Base-by-base conservation (phyloP, 2,329 filamentous ascomycete genomes). In the Periglandula ipomoeae region DNA sequence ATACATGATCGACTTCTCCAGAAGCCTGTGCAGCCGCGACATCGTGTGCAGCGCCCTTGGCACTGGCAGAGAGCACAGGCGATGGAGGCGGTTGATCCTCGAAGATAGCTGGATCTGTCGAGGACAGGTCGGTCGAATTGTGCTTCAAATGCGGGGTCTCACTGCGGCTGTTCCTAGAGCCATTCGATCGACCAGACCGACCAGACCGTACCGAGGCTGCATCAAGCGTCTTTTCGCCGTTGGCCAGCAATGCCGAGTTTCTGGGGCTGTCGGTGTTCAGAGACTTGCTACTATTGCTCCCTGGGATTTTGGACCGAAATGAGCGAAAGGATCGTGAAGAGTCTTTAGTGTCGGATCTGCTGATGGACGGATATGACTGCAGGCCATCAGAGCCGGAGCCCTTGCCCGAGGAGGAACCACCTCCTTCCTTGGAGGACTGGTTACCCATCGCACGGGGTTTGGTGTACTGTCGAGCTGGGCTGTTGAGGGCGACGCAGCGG, bases 1-100 rank as follows among this genome's bases (percentile, higher is more conserved):
- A 97, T 19, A 98, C 89, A 57, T 90, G 83, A 60, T 95, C 93
- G 38, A 98, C 89, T 66, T 98, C 93, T 49, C 91, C 90, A 44
- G 82, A 86, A 47, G 85, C 81, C 66, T 94, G 87, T 39, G 89
- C 90, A 42, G 85, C 85, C 61, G 78, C 79, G 39, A 95, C 81
- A 65, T 90, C 84, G 60, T 88, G 84, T 56, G 87, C 82, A 47
- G 86, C 87, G 41, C 78, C 72, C 58, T 82, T 84, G 54, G 85
- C 85, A 38, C 81, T 77, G 22, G 90, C 84, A 20, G 91, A 84
- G 19, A 91, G 34, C 9, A 45, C 84, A 3, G 90, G 90, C 1
- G 89, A 95, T n/a, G 89, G 90, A 3, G 90, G 91, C 13, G 82
- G 71, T 62, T 81, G 63, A 57, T 75, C 55, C 50, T 82, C 71